Conservation (phyloP, 2,329 filamentous ascomycete species). For the Colletotrichum sp. region DNA sequence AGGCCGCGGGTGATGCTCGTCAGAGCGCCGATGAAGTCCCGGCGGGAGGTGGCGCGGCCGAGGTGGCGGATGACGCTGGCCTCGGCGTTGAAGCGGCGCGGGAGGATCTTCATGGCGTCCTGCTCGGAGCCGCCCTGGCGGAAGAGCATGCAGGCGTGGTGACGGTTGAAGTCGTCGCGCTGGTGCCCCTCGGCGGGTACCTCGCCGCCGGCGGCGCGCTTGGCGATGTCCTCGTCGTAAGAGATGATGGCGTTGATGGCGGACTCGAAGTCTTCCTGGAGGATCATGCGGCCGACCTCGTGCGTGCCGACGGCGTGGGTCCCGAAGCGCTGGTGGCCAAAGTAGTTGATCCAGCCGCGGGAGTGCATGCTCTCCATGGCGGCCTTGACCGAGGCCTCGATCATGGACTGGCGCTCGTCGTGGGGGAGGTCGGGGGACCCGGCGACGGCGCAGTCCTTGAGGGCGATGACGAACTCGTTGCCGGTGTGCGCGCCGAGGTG, state of each 20-base stretch:
- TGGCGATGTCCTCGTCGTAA: constrained; percentile 69
- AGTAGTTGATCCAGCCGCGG: constrained; percentile 95
- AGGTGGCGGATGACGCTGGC: constrained; percentile 80
- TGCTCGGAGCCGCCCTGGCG: constrained; percentile 58
- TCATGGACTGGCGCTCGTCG: constrained; percentile 28
- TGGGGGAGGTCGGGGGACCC: background rate
- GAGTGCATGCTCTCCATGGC: constrained; percentile 71
- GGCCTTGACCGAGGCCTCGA: constrained; percentile 47
- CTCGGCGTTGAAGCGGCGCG: constrained; percentile 84
- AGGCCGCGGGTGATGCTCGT: constrained; percentile 81
- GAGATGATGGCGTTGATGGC: constrained; percentile 80
- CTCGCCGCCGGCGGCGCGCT: constrained; percentile 41
- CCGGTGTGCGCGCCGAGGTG: constrained; percentile 84
- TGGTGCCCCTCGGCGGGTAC: constrained; percentile 56
- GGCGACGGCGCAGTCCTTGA: constrained; percentile 79
- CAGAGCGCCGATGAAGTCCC: constrained; percentile 83
- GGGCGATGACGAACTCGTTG: constrained; percentile 91
- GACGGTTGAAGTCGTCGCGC: constrained; percentile 79
- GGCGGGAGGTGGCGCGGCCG: constrained; percentile 49
- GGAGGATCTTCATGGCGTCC: constrained; percentile 71
- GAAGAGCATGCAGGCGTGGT: constrained; percentile 80
- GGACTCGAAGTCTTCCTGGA: constrained; percentile 80
- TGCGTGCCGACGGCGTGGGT: constrained; percentile 88
- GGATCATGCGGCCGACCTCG: constrained; percentile 80
- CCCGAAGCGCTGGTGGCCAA: constrained; percentile 95